Conservation (phyloP, 2,329 filamentous ascomycete species). For the Fusarium sp. region DNA sequence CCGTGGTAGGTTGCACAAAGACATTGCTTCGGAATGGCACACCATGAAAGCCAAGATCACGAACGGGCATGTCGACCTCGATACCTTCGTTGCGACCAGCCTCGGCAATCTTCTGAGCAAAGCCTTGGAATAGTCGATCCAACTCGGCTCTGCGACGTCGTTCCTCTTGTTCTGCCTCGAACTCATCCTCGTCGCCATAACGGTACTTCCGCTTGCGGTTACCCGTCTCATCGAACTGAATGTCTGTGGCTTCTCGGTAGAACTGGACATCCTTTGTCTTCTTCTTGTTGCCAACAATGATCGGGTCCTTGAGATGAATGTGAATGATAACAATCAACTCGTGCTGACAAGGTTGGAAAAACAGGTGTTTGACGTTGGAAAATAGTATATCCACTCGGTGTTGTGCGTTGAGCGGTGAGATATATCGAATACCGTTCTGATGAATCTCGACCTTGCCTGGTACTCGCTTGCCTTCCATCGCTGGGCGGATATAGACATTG, state of each 20-base stretch:
- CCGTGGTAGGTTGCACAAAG: constrained; percentile 93
- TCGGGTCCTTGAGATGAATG: constrained; percentile 96
- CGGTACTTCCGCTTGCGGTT: constrained; percentile 98
- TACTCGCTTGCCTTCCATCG: constrained; percentile 95
- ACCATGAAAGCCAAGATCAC: constrained; percentile 95
- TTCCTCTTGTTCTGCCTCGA: constrained; percentile 98
- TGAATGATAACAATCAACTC: constrained; percentile 98
- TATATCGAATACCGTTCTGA: constrained; percentile 97
- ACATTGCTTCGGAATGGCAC: constrained; percentile 97
- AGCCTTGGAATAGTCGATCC: constrained; percentile 94
- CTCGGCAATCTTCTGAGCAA: constrained; percentile 97
- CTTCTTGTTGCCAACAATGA: constrained; percentile 95
- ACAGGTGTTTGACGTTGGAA: constrained; percentile 97
- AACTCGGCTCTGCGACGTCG: constrained; percentile 88
- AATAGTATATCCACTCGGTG: constrained; percentile 94
- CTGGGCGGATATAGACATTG: constrained; percentile 94
- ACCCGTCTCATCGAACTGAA: constrained; percentile 98
- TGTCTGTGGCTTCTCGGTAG: constrained; percentile 96
- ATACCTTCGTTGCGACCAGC: constrained; percentile 90
- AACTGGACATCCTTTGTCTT: constrained; percentile 99
- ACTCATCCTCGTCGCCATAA: constrained; percentile 98
- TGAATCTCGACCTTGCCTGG: constrained; percentile 97
- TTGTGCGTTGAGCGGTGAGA: constrained; percentile 80
- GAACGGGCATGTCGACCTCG: constrained; percentile 95
- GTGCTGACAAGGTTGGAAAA: constrained; percentile 97